Conservation (phyloP, 768 basidiomycete genomes). For the Leucocoprinus leucothites region DNA sequence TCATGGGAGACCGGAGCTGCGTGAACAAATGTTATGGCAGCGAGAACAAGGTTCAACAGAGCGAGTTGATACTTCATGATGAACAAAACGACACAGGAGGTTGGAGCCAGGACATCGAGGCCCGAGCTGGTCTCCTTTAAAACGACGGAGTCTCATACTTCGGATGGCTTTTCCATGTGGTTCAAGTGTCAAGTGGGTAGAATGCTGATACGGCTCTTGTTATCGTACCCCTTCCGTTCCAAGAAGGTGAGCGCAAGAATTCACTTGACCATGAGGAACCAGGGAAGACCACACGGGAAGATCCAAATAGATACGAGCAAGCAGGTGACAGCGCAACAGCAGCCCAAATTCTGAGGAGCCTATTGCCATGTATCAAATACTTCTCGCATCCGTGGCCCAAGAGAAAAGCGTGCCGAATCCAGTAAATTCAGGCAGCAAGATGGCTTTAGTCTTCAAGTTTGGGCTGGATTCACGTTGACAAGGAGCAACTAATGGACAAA, state of each 20-base stretch:
- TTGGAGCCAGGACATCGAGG: neutral
- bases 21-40: conserved; percentile 22
- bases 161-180: neutral
- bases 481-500: too few species aligned
- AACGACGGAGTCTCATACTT: neutral
- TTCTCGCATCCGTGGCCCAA: too few species aligned
- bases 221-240: neutral
- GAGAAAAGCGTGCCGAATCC: too few species aligned
- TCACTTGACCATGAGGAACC: neutral
- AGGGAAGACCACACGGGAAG: neutral
- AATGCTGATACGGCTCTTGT: neutral
- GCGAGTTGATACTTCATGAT: conserved; percentile 8
- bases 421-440: too few species aligned
- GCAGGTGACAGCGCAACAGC: neutral
- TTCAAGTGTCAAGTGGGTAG: neutral
- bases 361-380: neutral
- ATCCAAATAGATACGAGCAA: neutral
- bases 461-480: too few species aligned
- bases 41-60: conserved; percentile 14
- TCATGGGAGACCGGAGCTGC: conserved; percentile 28
- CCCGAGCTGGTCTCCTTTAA: neutral
- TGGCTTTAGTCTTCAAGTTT: too few species aligned
- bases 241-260: neutral
- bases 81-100: neutral
- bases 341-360: too few species aligned